Conservation (phyloP, 2,329 filamentous ascomycete species). For the Stagonosporopsis cucurbitacearum region DNA sequence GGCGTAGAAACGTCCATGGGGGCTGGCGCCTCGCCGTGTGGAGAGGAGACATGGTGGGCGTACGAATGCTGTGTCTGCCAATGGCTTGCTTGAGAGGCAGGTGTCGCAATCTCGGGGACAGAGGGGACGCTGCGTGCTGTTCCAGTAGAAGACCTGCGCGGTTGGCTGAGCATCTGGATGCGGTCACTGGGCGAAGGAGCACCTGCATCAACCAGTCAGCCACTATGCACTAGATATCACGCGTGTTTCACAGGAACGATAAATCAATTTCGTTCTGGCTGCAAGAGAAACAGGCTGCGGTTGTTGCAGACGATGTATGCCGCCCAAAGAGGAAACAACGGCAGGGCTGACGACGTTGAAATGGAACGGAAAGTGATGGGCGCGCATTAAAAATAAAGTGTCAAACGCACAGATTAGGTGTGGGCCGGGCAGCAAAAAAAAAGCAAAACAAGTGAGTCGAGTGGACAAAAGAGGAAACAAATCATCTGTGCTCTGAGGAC, state of each 20-base stretch:
- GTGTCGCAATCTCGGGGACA: slow-evolving; percentile 45
- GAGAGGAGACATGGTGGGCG: slow-evolving; percentile 42
- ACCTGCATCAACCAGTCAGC: slow-evolving; percentile 32
- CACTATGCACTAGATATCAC: slow-evolving; percentile 27
- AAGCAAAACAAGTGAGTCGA: slow-evolving; percentile 29
- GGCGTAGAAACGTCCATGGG: slow-evolving; percentile 39
- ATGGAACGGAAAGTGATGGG: slow-evolving; percentile 17
- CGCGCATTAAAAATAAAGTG: slow-evolving; percentile 14
- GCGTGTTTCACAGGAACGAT: slow-evolving; percentile 16
- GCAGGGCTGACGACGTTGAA: slow-evolving; percentile 18
- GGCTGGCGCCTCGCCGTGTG: slow-evolving; percentile 42
- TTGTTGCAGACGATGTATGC: slow-evolving; percentile 36
- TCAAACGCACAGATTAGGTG: slow-evolving; percentile 35
- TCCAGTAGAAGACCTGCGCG: slow-evolving; percentile 46
- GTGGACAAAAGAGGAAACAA: slow-evolving; percentile 28
- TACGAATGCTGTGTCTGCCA: slow-evolving; percentile 48
- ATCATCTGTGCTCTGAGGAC: slow-evolving; percentile 32
- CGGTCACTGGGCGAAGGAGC: slow-evolving; percentile 49
- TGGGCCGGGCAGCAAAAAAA: slow-evolving; percentile 38
- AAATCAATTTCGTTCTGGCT: slow-evolving; percentile 17
- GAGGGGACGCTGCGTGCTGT: slow-evolving; percentile 49
- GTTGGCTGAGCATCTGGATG: slow-evolving; percentile 49
- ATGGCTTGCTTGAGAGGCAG: slow-evolving; percentile 46
- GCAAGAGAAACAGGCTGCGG: slow-evolving; percentile 13
- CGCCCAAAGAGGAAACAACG: slow-evolving; percentile 30